Base-by-base conservation (phyloP, 176 grass and related monocot species). In the Panicum miliaceum region DNA sequence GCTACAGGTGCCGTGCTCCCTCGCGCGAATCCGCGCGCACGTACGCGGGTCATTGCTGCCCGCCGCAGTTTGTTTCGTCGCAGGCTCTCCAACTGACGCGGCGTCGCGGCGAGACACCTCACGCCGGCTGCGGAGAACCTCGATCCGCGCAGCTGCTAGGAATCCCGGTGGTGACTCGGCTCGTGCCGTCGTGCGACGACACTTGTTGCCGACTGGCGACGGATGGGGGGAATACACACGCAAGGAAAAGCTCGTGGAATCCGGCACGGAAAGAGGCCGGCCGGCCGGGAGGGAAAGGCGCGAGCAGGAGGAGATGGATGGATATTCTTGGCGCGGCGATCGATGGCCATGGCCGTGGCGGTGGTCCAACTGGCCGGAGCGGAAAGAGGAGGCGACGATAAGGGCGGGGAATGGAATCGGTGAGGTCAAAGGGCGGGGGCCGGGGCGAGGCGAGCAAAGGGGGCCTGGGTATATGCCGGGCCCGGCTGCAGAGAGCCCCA, bases 371-470 rank as follows among this genome's bases (percentile, higher is more conserved):
- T 26, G 60, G 60, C 12, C 26, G 60, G 34, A 53, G 10, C 34
- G 23, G 60, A 84, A 81, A 78, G 81, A 72, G 64, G 81, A 73
- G 74, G 75, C 11, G 48, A 15, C 35, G 72, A 86, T 86, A 82
- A 82, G 78, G 78, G 25, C 36, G 23, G 77, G 73, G 65, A 82
- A 86, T 86, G 58, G 79, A 50, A 86, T 90, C 88, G 77, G 20
- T 65, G 73, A 82, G 66, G 88, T 90, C 88, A 86, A 83, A 73
- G 47, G 22, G n/a, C n/a, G n/a, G n/a, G 47, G 51, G 8, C 25
- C 8, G 4, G n/a, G 13, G 10, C 4, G 1, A 19, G 20, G 45
- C 5, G 4, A 53, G 68, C 68, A 51, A 73, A 46, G 32, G 51
- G 52, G 48, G 48, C 5, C 0, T 71, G 64, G 29, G 72, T 67